Conservation (phyloP, 2,329 filamentous ascomycete genomes). For the Aciculosporium take region DNA sequence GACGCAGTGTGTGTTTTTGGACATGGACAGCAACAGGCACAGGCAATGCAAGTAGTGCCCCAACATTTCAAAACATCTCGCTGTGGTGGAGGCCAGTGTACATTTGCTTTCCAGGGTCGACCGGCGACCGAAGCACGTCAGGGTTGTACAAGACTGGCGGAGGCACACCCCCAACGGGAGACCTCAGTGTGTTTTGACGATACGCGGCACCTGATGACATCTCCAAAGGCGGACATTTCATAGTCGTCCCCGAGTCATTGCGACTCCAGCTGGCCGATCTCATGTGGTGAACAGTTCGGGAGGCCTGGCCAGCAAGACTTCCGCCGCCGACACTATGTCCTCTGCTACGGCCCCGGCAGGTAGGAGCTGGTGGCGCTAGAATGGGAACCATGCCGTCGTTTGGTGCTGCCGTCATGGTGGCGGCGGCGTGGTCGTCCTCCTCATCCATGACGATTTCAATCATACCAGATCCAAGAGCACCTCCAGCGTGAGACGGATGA, state of each 20-base stretch:
- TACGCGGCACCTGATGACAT: slow-evolving; percentile 25
- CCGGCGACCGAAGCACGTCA: slow-evolving; percentile 20
- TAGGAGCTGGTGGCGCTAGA: slow-evolving; percentile 30
- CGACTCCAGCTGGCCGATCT: slow-evolving; percentile 44
- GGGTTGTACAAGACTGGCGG: slow-evolving; percentile 26
- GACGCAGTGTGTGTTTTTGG: not conserved
- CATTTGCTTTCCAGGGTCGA: slow-evolving; percentile 23
- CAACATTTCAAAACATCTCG: slow-evolving; percentile 36
- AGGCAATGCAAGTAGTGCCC: not conserved
- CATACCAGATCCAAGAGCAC: slow-evolving; percentile 36
- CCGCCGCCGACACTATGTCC: slow-evolving; percentile 41
- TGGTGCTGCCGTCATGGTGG: slow-evolving; percentile 18
- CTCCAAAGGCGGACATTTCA: slow-evolving; percentile 16
- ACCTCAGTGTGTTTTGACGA: slow-evolving; percentile 14
- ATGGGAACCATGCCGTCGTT: slow-evolving; percentile 31
- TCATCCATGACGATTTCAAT: slow-evolving; percentile 56
- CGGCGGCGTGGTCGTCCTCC: slow-evolving; percentile 30
- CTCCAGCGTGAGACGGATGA: slow-evolving; percentile 27
- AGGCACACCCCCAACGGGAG: slow-evolving; percentile 12
- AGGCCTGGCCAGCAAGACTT: slow-evolving; percentile 38
- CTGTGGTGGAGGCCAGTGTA: slow-evolving; percentile 38
- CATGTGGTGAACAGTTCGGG: slow-evolving; percentile 44
- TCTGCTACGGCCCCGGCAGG: slow-evolving; percentile 35
- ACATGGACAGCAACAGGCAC: not conserved
- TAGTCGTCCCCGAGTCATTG: slow-evolving; percentile 22